phyloP scores from a whole-genome alignment of 805 yeast species.

The Metahyphopichia silvanorum region DNA sequence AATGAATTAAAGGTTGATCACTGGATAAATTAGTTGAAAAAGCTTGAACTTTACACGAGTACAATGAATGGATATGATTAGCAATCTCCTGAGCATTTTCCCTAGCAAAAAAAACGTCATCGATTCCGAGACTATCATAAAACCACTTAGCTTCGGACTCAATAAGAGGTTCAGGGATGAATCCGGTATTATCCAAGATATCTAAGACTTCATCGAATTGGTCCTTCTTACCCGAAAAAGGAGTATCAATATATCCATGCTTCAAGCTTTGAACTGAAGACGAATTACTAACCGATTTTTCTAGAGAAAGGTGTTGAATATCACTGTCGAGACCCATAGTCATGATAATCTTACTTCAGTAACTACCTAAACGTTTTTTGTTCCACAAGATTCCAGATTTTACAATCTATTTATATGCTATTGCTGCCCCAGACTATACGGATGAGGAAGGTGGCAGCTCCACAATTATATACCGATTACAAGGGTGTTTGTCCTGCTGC shows the following conservation, averaged over 20 bases:
- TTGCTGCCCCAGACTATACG: too few species aligned
- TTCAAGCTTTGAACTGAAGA: conserved; percentile 28
- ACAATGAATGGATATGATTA: conserved; percentile 80
- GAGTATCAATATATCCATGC: conserved; percentile 69
- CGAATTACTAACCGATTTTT: conserved; percentile 23
- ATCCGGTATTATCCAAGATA: conserved; percentile 74
- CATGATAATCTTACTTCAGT: too few species aligned
- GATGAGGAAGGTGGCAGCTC: too few species aligned
- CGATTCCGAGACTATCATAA: conserved; percentile 82
- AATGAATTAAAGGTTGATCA: conserved; percentile 58
- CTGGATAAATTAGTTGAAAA: conserved; percentile 27
- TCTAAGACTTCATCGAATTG: conserved; percentile 84
- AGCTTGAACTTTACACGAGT: conserved; percentile 91
- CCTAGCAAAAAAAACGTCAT: conserved; percentile 86
- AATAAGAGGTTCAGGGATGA: conserved; percentile 82
- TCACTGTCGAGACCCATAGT: too few species aligned
- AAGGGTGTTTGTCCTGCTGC: too few species aligned
- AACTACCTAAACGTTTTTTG: too few species aligned
- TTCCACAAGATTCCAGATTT: too few species aligned
- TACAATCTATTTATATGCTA: too few species aligned
- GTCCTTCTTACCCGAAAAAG: conserved; percentile 74
- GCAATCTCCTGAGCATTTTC: conserved; percentile 80
- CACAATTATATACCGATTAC: too few species aligned
- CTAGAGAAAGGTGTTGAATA: conserved; percentile 21
- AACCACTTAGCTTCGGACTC: conserved; percentile 89